These are phyloP conservation scores for Tulasnella sp. DNA, from an alignment of 768 basidiomycete species.

Conservation along the genomic window DNA sequence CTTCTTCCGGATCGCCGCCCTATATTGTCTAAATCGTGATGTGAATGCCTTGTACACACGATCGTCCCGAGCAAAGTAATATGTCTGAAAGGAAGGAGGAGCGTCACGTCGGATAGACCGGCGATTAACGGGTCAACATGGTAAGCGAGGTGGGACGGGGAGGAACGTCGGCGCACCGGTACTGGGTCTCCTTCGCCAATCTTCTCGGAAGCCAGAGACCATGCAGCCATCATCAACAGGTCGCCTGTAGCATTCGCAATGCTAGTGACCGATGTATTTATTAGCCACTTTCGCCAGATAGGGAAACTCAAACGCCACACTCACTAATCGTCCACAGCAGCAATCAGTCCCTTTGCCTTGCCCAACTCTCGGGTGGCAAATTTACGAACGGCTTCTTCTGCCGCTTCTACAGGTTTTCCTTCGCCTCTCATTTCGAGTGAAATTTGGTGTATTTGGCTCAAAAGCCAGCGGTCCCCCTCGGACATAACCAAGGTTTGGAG, in stretches of 20 bases:
- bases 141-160: neutral
- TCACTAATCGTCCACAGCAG: slow-evolving; percentile 84
- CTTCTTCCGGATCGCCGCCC: slow-evolving; percentile 38
- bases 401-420: slow-evolving; percentile 67
- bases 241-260: slow-evolving; percentile 87
- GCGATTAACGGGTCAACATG: neutral
- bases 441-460: slow-evolving; percentile 45
- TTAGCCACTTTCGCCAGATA: neutral
- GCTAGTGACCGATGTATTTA: slow-evolving; percentile 33
- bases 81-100: slow-evolving; percentile 44
- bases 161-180: slow-evolving; percentile 8
- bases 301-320: slow-evolving; percentile 28
- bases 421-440: slow-evolving; percentile 25
- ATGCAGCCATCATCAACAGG: slow-evolving; percentile 58
- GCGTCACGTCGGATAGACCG: neutral
- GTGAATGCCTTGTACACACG: slow-evolving; percentile 67
- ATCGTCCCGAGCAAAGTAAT: slow-evolving; percentile 89
- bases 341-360: slow-evolving; percentile 60
- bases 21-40: slow-evolving; percentile 36
- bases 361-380: slow-evolving; percentile 84
- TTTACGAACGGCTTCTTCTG: slow-evolving; percentile 66
- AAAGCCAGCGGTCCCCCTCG: slow-evolving; percentile 89
- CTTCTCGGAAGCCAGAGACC: slow-evolving; percentile 9
- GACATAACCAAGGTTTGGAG: slow-evolving; percentile 94
- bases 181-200: neutral